Evolutionary conservation across 2,329 filamentous ascomycete genomes (phyloP).

Genomic region (Elsinoe australis): DNA sequence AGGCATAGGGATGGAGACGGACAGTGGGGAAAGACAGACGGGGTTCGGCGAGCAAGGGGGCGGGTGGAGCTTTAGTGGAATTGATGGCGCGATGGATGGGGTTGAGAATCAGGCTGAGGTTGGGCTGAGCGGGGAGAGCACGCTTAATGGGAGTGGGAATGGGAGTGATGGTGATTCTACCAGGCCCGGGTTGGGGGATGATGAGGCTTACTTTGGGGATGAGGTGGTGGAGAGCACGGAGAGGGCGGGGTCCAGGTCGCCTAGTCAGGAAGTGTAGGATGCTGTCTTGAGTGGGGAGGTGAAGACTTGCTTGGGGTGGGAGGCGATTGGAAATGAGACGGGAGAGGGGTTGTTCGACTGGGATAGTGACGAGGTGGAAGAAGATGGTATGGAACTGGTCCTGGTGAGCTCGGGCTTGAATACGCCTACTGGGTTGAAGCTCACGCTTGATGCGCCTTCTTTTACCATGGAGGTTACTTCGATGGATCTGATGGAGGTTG

Average conservation of each 20-base stretch:
- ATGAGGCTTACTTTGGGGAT: conserved; percentile 22
- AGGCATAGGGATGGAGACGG: conserved; percentile 16
- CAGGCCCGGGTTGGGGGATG: conserved; percentile 24
- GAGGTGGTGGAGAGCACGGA: conserved; percentile 20
- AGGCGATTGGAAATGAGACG: background rate
- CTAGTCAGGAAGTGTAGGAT: background rate
- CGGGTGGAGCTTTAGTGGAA: background rate
- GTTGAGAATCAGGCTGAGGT: too few species aligned
- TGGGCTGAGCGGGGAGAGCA: background rate
- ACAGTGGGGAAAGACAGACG: background rate
- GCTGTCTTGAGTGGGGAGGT: background rate
- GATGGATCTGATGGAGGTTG: too few species aligned
- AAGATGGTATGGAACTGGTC: background rate
- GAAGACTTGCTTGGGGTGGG: background rate
- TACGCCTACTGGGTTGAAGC: too few species aligned
- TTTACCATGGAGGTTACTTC: too few species aligned
- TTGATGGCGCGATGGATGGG: conserved; percentile 12
- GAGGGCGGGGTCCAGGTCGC: too few species aligned
- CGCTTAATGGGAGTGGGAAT: background rate
- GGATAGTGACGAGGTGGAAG: background rate
- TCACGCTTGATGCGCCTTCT: too few species aligned
- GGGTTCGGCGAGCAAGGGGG: conserved; percentile 24
- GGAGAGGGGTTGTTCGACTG: background rate
- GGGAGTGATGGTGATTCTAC: conserved; percentile 14
- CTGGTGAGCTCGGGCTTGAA: too few species aligned